Conservation (phyloP, 495 filamentous ascomycete genomes). For the Hypoxylon crocopeplum region DNA sequence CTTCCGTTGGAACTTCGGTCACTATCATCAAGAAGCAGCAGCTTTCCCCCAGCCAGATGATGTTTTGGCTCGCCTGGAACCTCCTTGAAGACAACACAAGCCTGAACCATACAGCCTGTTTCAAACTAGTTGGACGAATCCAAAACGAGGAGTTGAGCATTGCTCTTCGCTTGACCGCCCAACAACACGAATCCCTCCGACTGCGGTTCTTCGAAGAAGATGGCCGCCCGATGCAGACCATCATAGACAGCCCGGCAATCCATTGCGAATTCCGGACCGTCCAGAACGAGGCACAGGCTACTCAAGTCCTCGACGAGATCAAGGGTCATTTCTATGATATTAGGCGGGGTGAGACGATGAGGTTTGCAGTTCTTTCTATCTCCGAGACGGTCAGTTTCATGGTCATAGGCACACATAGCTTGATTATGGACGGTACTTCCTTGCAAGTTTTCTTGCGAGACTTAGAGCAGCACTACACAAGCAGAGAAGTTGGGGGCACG, state of each 20-base stretch:
- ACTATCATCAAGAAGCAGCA: no score
- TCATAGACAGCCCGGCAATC: not conserved
- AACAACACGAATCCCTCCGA: constrained; percentile 50
- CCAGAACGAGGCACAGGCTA: not conserved
- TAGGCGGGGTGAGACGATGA: no score
- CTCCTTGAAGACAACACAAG: constrained; percentile 44
- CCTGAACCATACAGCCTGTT: constrained; percentile 43
- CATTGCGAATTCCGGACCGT: not conserved
- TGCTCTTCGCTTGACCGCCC: constrained; percentile 37
- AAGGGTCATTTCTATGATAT: no score
- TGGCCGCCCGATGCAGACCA: constrained; percentile 1
- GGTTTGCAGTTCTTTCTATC: not conserved
- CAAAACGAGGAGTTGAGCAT: constrained; percentile 23
- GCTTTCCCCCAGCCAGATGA: constrained; percentile 27
- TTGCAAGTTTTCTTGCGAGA: constrained; percentile 13
- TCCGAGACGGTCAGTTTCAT: not conserved
- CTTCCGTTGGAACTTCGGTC: no score
- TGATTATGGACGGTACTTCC: constrained; percentile 26
- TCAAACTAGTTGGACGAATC: constrained; percentile 38
- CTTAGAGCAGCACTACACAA: not conserved
- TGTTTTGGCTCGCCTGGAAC: constrained; percentile 39
- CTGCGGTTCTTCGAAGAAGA: constrained; percentile 47
- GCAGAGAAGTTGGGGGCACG: no score
- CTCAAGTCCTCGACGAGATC: no score
- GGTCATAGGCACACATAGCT: not conserved